Evolutionary conservation across 768 basidiomycete genomes (phyloP), one percentile per base, ranked within the genome.

Genomic region (Leccinum pellstonianum): DNA sequence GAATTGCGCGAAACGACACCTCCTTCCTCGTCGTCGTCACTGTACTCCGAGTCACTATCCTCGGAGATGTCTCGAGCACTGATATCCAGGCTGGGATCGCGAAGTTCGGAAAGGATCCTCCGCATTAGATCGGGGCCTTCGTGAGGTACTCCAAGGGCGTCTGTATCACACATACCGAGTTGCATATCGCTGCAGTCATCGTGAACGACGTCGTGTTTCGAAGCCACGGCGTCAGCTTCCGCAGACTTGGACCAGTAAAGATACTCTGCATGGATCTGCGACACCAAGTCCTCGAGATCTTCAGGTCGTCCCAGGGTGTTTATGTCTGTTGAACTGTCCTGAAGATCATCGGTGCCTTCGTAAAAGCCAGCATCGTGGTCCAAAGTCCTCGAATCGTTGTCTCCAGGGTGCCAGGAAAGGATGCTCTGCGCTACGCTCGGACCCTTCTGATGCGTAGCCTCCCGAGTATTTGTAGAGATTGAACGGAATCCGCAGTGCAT

Each of bases 21-120:
- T 25, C 17, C 55, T 7, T 55, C 51, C 0, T 47, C 56, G 1
- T 61, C 52, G 14, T 59, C 57, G 3, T 55, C 52, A 27, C 0
- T 14, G 38, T 53, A 50, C 27, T 54, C 62, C 29, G 57, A 55
- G 4, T 59, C 63, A 52, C 51, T 54, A 19, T 60, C 57, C 25
- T 67, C 60, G 19, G 54, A 60, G 8, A 62, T 27, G 3, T 52
- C 3, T 5, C 52, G 57, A 48, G 62, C 53, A 8, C 2, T 29
- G 7, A 35, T 50, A 12, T 70, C 64, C 35, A 70, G 5, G 10
- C 10, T 7, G 27, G 57, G 58, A 25, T 70, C 59, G 1, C 64
- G 59, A 27, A 70, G 64, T n/a, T 60, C 60, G n/a, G 46, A 47
- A n/a, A 66, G 64, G 4, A 68, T 46, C 21, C 21, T 57, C 9